Base-by-base conservation (phyloP, 176 grass and related monocot genomes). In the Rhipidocladum racemiflorum region DNA sequence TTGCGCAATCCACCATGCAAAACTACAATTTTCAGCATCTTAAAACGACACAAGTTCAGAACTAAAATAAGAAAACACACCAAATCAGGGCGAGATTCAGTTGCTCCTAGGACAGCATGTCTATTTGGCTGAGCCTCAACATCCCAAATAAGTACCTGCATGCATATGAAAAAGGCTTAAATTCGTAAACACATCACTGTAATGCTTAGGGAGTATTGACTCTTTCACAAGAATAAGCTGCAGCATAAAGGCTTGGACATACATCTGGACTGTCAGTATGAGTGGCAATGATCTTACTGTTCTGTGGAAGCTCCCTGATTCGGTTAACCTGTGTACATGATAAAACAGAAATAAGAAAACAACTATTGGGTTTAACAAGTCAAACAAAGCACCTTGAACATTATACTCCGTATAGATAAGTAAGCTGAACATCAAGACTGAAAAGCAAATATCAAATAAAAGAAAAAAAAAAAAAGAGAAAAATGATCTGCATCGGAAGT, bases 241-340 rank as follows among this genome's bases (percentile, higher is more conserved):
- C 56, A 53, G 17, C 24, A 79, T 48, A 83, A 65, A 79, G 17
- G 13, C 38, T 61, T 38, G 16, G 24, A 68, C 82, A 24, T 99
- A 99, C 96, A 90, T 99, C 87, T 80, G 96, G 93, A 80, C 93
- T 99, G 80, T 99, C 91, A 2, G 93, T 99, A 79, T 99, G 96
- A 63, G 96, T 99, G 27, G 93, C 96, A 6, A 99, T 88, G 76
- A 99, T 99, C 44, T 91, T 93, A 60, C 79, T 93, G 72, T 99
- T 90, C 84, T 95, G 89, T 77, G 96, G 96, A 91, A 99, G 91
- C 85, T 99, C 96, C 81, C 92, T 93, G 70, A 99, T 99, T 87
- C 89, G 88, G 85, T 99, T 99, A 38, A 99, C 93, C 96, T 98
- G 90, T 61, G 78, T 60, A 61, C n/a, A 77, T 11, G 60, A 61